Conservation (phyloP, 805 yeast genomes). For the Candida morakotiae region DNA sequence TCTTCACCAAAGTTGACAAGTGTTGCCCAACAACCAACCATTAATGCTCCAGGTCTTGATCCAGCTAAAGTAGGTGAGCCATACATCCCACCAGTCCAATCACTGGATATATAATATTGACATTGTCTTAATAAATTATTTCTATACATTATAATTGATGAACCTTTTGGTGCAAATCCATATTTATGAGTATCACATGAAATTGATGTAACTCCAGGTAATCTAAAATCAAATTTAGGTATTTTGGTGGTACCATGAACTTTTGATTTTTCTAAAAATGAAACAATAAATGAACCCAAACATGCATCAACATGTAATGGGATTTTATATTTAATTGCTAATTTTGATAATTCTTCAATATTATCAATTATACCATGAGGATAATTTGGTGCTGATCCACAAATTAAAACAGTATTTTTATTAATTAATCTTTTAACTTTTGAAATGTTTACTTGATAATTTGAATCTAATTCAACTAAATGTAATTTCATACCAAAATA, state of each 20-base stretch:
- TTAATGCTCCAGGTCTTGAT: slow-evolving; percentile 92
- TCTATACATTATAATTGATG: slow-evolving; percentile 89
- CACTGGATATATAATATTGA: slow-evolving; percentile 79
- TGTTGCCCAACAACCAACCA: slow-evolving; percentile 99
- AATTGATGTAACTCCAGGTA: slow-evolving; percentile 90
- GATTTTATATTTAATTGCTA: slow-evolving; percentile 64
- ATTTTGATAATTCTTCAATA: slow-evolving; percentile 61
- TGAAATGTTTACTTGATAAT: slow-evolving; percentile 62
- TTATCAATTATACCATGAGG: slow-evolving; percentile 97
- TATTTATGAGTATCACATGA: slow-evolving; percentile 99
- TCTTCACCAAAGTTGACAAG: slow-evolving; percentile 73
- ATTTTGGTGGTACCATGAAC: slow-evolving; percentile 41
- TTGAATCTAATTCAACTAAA: slow-evolving; percentile 73
- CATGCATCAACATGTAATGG: slow-evolving; percentile 97
- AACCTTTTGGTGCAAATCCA: slow-evolving; percentile 98
- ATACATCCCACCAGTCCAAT: slow-evolving; percentile 93
- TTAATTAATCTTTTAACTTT: slow-evolving; percentile 67
- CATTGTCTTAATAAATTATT: slow-evolving; percentile 58
- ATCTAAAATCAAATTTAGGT: slow-evolving; percentile 76
- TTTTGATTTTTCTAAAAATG: slow-evolving; percentile 62
- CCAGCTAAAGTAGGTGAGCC: slow-evolving; percentile 98
- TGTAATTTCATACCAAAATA: slow-evolving; percentile 84
- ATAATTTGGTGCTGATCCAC: slow-evolving; percentile 95
- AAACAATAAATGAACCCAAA: slow-evolving; percentile 85
- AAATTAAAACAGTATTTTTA: slow-evolving; percentile 73